Base-by-base conservation (phyloP, 2,329 filamentous ascomycete species). In the Atkinsonella texensis region DNA sequence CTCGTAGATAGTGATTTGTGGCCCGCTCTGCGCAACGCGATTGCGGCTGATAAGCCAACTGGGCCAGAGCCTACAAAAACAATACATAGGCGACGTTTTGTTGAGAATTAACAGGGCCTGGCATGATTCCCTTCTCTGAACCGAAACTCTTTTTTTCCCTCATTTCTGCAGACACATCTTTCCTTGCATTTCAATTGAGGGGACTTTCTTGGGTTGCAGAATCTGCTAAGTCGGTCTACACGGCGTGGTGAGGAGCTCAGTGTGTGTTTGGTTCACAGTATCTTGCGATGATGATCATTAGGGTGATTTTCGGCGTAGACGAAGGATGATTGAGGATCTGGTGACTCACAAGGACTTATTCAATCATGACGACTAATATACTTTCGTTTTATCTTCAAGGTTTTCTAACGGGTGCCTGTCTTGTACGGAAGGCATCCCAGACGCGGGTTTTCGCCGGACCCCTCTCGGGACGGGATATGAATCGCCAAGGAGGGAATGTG, bases 1-100 rank as follows among this genome's bases (percentile, higher is more conserved):
- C 59, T 83, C 81, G 58, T 84, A 84, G 53, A 85, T 74, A 23
- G 76, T 81, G 15, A 73, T 65, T 17, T 55, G 55, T 72, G 70
- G 13, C 70, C 70, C 18, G 65, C 64, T 12, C 66, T 65, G 15
- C 70, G 67, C 15, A 71, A 64, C 1, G 70, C 64, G 17, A 71
- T 65, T 38, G 69, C 69, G 5, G 62, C 65, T 1, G 63, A 62
- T 41, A 71, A 60, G 33, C 69, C 69, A 12, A 68, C 70, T 18
- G 71, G 63, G 17, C 69, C 70, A 17, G 66, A 68, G 45, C 70
- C 70, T 13, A 72, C 53, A 45, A 71, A 61, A 46, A 59, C 63
- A 28, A 70, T 61, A 23, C 65, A 18, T 74, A 65, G 20, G 51
- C 44, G 32, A 50, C 9, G 7, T 38, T 13, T 35, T 45, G 46